Conservation (phyloP, 352 stramenopile genomes). For the Phytophthora rubi region DNA sequence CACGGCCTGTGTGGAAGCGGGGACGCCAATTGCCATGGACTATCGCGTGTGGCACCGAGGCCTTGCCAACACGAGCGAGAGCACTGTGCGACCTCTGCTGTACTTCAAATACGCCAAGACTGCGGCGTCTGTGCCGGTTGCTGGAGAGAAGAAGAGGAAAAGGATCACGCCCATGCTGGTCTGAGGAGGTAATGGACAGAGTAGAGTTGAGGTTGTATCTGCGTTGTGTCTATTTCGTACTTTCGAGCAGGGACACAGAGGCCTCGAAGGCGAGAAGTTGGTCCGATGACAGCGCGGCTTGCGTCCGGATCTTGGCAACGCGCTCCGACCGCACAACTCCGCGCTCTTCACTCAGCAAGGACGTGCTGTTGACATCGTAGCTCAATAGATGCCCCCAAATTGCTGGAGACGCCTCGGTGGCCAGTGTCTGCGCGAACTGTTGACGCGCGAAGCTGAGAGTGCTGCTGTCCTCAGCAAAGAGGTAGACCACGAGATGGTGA, state of each 20-base stretch:
- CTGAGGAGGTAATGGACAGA: slow-evolving; percentile 2
- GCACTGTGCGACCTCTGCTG: slow-evolving; percentile 57
- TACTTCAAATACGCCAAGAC: slow-evolving; percentile 75
- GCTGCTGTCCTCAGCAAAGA: slow-evolving; percentile 44
- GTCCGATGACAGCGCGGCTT: slow-evolving; percentile 38
- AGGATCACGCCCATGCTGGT: slow-evolving; percentile 43
- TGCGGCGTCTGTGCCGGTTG: background rate
- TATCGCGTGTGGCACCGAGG: slow-evolving; percentile 83
- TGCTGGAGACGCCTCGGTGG: slow-evolving; percentile 28
- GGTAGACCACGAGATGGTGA: slow-evolving; percentile 61
- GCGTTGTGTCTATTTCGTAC: slow-evolving; percentile 19
- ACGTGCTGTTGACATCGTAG: slow-evolving; percentile 42
- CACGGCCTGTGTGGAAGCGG: slow-evolving; percentile 55
- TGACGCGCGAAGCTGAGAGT: slow-evolving; percentile 58
- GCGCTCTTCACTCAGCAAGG: slow-evolving; percentile 8
- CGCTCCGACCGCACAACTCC: slow-evolving; percentile 15
- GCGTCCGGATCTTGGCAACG: slow-evolving; percentile 30
- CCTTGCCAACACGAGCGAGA: slow-evolving; percentile 52
- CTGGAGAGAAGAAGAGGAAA: slow-evolving; percentile 40
- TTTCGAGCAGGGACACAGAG: slow-evolving; percentile 28
- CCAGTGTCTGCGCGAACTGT: slow-evolving; percentile 52
- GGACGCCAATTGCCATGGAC: slow-evolving; percentile 77
- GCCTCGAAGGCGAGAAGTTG: slow-evolving; percentile 41
- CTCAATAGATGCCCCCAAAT: slow-evolving; percentile 66
- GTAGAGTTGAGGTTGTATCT: background rate